These are phyloP conservation scores for Cytidiella melzeri DNA, from an alignment of 768 basidiomycete genomes.

Conservation along the genomic window DNA sequence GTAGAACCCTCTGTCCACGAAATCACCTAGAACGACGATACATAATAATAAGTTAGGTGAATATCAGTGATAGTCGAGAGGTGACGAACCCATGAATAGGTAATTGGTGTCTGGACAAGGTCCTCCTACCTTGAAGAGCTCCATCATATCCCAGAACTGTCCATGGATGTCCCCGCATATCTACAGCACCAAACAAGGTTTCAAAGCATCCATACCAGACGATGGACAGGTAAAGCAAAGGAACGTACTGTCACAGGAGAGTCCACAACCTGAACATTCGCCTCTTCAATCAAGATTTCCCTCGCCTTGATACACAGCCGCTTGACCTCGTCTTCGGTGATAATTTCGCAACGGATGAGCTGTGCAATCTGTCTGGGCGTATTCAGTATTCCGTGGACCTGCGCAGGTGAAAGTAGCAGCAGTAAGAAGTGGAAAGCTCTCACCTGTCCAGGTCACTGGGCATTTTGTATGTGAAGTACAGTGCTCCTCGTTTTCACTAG, in stretches of 20 bases:
- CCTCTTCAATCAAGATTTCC: constrained; percentile 96
- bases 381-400: constrained; percentile 6
- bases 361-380: constrained; percentile 84
- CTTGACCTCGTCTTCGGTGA: constrained; percentile 95
- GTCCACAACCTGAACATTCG: constrained; percentile 94
- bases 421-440: constrained; percentile 27
- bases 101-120: constrained; percentile 92
- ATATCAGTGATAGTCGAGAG: neutral
- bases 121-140: constrained; percentile 90
- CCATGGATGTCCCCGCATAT: constrained; percentile 97
- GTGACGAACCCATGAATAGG: constrained; percentile 83
- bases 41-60: neutral
- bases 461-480: too few relatives aligned
- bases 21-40: constrained; percentile 69
- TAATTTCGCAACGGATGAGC: constrained; percentile 87
- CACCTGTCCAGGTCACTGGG: constrained; percentile 55
- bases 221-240: constrained; percentile 10
- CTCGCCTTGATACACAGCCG: constrained; percentile 91
- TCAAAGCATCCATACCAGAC: too few relatives aligned
- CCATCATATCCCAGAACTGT: constrained; percentile 94
- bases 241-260: constrained; percentile 85
- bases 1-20: constrained; percentile 97
- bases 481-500: too few relatives aligned
- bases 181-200: constrained; percentile 27
- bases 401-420: constrained; percentile 1